These are phyloP conservation scores for Seiridium cupressi DNA, from an alignment of 2,329 filamentous ascomycete species.

Conservation along the genomic window DNA sequence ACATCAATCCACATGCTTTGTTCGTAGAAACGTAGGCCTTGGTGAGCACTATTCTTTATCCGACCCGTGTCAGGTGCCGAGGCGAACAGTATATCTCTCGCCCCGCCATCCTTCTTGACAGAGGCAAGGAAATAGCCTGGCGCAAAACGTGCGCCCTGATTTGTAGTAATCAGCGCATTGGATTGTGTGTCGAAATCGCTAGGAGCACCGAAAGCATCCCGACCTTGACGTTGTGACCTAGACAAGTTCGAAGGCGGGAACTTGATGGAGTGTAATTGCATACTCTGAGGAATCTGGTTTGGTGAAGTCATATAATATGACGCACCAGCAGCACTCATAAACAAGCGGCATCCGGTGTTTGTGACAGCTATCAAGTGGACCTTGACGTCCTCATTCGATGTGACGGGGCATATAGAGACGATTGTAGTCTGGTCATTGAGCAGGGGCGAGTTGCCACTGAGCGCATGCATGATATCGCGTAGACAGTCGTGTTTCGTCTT, in stretches of 20 bases:
- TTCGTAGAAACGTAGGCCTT: slow-evolving; percentile 67
- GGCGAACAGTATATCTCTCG: slow-evolving; percentile 69
- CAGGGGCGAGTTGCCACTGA: slow-evolving; percentile 72
- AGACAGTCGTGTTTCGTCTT: slow-evolving; percentile 61
- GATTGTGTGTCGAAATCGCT: slow-evolving; percentile 48
- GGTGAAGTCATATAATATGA: slow-evolving; percentile 63
- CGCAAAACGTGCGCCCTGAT: slow-evolving; percentile 62
- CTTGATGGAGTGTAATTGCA: slow-evolving; percentile 97
- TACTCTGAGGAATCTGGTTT: slow-evolving; percentile 76
- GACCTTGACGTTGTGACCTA: slow-evolving; percentile 20
- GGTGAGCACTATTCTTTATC: slow-evolving; percentile 61
- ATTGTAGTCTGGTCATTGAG: slow-evolving; percentile 70
- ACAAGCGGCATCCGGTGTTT: slow-evolving; percentile 85
- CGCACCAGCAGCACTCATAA: slow-evolving; percentile 84
- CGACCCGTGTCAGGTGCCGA: slow-evolving; percentile 85
- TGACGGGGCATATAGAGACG: slow-evolving; percentile 82
- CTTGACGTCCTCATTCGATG: slow-evolving; percentile 74
- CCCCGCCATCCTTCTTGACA: slow-evolving; percentile 53
- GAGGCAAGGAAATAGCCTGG: slow-evolving; percentile 93
- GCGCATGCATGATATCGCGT: slow-evolving; percentile 74
- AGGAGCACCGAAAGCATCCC: slow-evolving; percentile 25
- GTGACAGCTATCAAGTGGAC: slow-evolving; percentile 90
- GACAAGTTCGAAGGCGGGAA: slow-evolving; percentile 68
- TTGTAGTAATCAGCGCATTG: slow-evolving; percentile 45
- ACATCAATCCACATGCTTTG: slow-evolving; percentile 78